Conservation (phyloP, 768 basidiomycete genomes). For the Austroboletus eburneus region DNA sequence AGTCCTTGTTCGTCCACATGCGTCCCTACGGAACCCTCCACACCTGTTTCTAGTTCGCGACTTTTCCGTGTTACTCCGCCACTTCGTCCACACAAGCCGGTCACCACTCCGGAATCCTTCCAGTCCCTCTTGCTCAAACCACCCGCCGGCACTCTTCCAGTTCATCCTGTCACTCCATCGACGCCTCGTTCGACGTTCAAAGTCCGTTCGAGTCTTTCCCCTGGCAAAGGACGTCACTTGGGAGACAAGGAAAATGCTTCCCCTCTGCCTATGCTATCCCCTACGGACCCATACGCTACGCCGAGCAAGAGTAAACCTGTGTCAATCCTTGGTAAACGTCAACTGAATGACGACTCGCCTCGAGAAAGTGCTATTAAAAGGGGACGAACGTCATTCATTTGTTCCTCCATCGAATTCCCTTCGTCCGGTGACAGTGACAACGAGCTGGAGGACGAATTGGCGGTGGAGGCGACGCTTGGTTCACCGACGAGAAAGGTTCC, state of each 20-base stretch:
- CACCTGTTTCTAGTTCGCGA: slow-evolving; percentile 22
- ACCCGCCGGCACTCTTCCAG: slow-evolving; percentile 24
- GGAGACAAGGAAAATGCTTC: slow-evolving; percentile 61
- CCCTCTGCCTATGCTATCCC: slow-evolving; percentile 36
- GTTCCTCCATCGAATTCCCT: slow-evolving; percentile 30
- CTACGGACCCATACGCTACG: slow-evolving; percentile 41
- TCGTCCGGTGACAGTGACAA: slow-evolving; percentile 20
- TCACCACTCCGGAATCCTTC: slow-evolving; percentile 28
- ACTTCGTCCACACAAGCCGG: slow-evolving; percentile 35
- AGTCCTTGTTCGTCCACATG: slow-evolving; percentile 5
- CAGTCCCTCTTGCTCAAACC: slow-evolving; percentile 28
- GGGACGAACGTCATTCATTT: slow-evolving; percentile 28
- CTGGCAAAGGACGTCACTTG: slow-evolving; percentile 36
- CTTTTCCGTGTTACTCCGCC: slow-evolving; percentile 28
- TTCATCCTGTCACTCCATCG: slow-evolving; percentile 25
- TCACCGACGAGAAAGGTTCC: slow-evolving; percentile 16
- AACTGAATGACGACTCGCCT: slow-evolving; percentile 34
- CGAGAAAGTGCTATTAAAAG: slow-evolving; percentile 24
- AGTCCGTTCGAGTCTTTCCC: slow-evolving; percentile 24
- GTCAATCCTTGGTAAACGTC: slow-evolving; percentile 44
- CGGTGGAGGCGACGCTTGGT: slow-evolving; percentile 21
- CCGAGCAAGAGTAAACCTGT: slow-evolving; percentile 24
- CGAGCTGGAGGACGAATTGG: slow-evolving; percentile 32
- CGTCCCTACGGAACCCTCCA: slow-evolving; percentile 20
- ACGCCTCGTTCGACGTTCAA: slow-evolving; percentile 31